Percentiles rank a stretch among this genome's conserved stretches.
phyloP scores from a whole-genome alignment of 2,329 filamentous ascomycete genomes.

The Colletotrichum horii region DNA sequence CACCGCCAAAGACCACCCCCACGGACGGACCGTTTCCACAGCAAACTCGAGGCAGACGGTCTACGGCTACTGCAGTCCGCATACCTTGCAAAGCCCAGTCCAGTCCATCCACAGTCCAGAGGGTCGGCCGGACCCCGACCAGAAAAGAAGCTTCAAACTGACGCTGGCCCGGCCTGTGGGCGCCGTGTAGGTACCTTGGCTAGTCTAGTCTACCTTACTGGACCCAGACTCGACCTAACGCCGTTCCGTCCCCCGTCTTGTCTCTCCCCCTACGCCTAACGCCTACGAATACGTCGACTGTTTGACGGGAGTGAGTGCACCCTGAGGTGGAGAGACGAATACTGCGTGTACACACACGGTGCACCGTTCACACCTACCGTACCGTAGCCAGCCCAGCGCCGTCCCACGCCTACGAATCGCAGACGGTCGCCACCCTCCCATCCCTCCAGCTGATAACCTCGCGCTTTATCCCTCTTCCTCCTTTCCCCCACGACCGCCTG shows the following conservation, averaged over 20 bases:
- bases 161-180: constrained; percentile 2
- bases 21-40: neutral
- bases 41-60: neutral
- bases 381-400: neutral
- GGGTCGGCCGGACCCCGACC: neutral
- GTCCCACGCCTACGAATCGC: constrained; percentile 10
- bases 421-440: constrained; percentile 20
- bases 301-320: too few relatives aligned
- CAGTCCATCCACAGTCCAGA: neutral
- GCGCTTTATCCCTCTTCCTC: constrained; percentile 24
- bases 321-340: too few relatives aligned
- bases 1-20: neutral
- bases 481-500: constrained; percentile 13
- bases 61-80: neutral
- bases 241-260: neutral
- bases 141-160: neutral
- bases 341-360: too few relatives aligned
- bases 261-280: neutral
- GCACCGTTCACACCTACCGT: neutral
- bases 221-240: neutral
- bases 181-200: neutral
- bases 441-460: constrained; percentile 28
- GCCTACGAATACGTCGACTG: neutral
- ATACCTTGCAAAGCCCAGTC: neutral
- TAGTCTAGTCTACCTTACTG: neutral